These are phyloP conservation scores for Malassezia yamatoensis DNA, from an alignment of 1,284 basidiomycete genomes.

Conservation along the genomic window DNA sequence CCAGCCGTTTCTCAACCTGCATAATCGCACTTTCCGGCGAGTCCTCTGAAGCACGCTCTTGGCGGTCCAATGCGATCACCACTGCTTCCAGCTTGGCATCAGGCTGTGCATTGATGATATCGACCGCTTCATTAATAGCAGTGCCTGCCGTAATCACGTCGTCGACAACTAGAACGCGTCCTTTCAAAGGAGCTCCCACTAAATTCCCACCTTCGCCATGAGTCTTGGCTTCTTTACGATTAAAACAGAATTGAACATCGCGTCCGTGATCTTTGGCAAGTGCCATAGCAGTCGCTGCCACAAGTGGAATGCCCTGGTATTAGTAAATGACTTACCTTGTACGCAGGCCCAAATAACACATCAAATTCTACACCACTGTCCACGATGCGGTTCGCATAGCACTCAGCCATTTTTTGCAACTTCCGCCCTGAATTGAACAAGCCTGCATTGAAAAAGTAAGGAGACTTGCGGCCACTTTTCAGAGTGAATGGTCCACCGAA, in stretches of 20 bases:
- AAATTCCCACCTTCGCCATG: conserved; percentile 93
- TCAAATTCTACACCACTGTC: conserved; percentile 57
- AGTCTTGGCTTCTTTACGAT: conserved; percentile 88
- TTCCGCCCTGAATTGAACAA: conserved; percentile 70
- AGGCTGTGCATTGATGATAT: conserved; percentile 29
- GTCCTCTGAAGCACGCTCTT: conserved; percentile 63
- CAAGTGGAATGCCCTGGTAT: conserved; percentile 70
- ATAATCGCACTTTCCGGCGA: conserved; percentile 48
- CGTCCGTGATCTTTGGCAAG: conserved; percentile 59
- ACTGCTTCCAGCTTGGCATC: conserved; percentile 62
- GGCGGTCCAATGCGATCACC: conserved; percentile 77
- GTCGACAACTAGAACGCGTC: conserved; percentile 70
- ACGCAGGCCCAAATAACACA: conserved; percentile 89
- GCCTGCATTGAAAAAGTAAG: conserved; percentile 95
- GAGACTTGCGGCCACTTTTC: conserved; percentile 84
- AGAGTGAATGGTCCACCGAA: conserved; percentile 46
- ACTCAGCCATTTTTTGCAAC: conserved; percentile 67
- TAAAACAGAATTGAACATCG: conserved; percentile 74
- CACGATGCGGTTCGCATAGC: conserved; percentile 72
- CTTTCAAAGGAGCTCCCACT: conserved; percentile 72
- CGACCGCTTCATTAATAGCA: conserved; percentile 44
- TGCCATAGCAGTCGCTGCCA: conserved; percentile 71
- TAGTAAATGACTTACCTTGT: conserved; percentile 55
- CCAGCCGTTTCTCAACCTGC: conserved; percentile 69
- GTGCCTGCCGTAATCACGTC: conserved; percentile 88